Evolutionary conservation across 257 asterid species (phyloP).

Genomic region (Fraxinus excelsior): DNA sequence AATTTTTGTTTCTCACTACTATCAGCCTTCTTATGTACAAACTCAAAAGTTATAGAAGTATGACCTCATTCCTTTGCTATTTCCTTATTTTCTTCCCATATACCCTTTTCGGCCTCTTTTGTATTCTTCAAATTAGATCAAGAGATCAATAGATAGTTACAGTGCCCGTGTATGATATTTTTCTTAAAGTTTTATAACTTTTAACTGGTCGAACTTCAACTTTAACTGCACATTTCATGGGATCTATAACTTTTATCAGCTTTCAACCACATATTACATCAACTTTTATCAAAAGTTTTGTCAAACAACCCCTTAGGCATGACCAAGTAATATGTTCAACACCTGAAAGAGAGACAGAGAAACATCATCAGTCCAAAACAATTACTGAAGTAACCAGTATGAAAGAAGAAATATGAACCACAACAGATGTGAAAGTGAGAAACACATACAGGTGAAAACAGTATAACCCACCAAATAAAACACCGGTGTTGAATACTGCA

Average conservation of each 20-base stretch:
- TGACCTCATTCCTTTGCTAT: conserved; percentile 6
- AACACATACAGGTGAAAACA: neutral
- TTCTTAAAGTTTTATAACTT: no score
- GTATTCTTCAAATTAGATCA: conserved; percentile 23
- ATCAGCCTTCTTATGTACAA: conserved; percentile 17
- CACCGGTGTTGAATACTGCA: neutral
- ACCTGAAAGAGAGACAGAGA: conserved; percentile 24
- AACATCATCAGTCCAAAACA: conserved; percentile 7
- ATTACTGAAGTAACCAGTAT: neutral
- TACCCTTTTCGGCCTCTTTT: conserved; percentile 9
- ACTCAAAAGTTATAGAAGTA: neutral
- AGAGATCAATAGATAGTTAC: conserved; percentile 9
- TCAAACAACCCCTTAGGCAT: neutral
- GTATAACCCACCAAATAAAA: neutral
- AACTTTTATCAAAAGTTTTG: no score
- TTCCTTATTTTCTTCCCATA: conserved; percentile 10
- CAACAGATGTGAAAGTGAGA: neutral
- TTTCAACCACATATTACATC: no score
- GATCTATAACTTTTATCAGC: no score
- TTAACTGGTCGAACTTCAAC: no score
- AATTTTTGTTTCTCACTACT: neutral
- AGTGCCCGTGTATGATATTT: no score
- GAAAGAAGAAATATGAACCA: neutral
- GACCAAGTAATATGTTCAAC: conserved; percentile 17
- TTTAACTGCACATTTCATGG: no score